Evolutionary conservation across 1,284 basidiomycete species (phyloP), one percentile per base, ranked within the genome.

Genomic region (Leccinum subrobustum): DNA sequence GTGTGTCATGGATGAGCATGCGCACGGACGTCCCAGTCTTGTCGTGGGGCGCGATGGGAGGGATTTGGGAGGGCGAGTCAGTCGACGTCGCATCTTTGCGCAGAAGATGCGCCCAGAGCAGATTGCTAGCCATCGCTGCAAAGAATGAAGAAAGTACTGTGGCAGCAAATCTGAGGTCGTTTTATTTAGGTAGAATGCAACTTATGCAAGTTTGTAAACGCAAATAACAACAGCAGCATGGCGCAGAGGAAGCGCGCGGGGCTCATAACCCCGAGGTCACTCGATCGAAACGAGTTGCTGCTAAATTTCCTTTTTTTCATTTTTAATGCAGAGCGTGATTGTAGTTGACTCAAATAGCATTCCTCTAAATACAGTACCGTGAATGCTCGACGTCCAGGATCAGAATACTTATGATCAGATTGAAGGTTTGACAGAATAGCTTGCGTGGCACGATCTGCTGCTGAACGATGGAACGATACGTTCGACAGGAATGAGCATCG

Each of bases 1-100:
- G 85, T 0, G 86, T 88, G 69, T 89, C 87, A 63, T 88, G 83
- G 6, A 90, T 74, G 9, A 90, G 78, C 63, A 90, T 81, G 29
- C 86, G 80, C 73, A 86, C 84, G 7, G 88, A 87, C 2, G 86
- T 86, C 14, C 79, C 82, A 9, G 81, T 80, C 65, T 81, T 88
- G 73, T 90, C 87, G 25, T 81, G 65, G 5, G 87, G 87, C 1
- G 78, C 78, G 20, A 82, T 67, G 16, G 82, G 78, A 8, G 72
- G 68, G 5, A 73, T 66, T 56, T 63, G 63, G 1, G 64, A 60
- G n/a, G 56, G 20, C 11, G 55, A 3, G 6, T 64, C 67, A 4
- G 60, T 52, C 16, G 56, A 51, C n/a, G 72, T 63, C 20, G 68
- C 70, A 60, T 78, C 77, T 67, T 79, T 81, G 51, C 77, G 72